Evolutionary conservation across 257 asterid genomes (phyloP), one percentile per base, ranked within the genome.

Genomic region (Parsonsia alboflavescens): DNA sequence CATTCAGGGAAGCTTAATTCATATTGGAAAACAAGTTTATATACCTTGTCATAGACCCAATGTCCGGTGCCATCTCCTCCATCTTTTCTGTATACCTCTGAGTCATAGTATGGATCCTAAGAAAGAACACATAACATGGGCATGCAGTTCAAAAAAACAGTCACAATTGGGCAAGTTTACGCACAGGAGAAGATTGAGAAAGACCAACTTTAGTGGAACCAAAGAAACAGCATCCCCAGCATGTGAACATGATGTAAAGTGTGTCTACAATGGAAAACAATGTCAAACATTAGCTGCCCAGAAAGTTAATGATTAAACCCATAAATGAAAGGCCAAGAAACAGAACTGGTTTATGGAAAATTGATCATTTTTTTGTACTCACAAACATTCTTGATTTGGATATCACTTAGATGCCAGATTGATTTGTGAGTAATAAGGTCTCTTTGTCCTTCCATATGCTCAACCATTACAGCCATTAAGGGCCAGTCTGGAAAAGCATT

Each of bases 31-130:
- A 50, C 5, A 13, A 36, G 12, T 64, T 64, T n/a, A n/a, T n/a
- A n/a, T 82, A 89, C 97, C 97, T 88, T 92, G 72, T 92, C 96
- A 76, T 92, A 90, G 59, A 91, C 88, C 97, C 96, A 91, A 70
- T 91, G 97, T 45, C 97, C 97, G 68, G 90, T 85, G 28, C 97
- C 96, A 80, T 91, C 96, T 63, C 97, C 97, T 76, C 96, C 97
- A 82, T 89, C 96, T 82, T 83, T 83, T 67, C 97, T 89, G 49
- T 91, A 91, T 10, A 77, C 82, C 74, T 91, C 96, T 50, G 96
- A 91, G 75, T 91, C 96, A 84, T 91, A 91, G 82, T 56, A 92
- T 7, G 98, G 97, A 88, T 92, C 98, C 97, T 92, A 77, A 66
- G 57, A 64, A 30, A 71, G 61, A 21, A 7, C 3, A 36, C 30